Percentiles rank a stretch among this genome's conserved stretches.
phyloP scores from a whole-genome alignment of 2,329 filamentous ascomycete genomes.

The Sporothrix mexicana region DNA sequence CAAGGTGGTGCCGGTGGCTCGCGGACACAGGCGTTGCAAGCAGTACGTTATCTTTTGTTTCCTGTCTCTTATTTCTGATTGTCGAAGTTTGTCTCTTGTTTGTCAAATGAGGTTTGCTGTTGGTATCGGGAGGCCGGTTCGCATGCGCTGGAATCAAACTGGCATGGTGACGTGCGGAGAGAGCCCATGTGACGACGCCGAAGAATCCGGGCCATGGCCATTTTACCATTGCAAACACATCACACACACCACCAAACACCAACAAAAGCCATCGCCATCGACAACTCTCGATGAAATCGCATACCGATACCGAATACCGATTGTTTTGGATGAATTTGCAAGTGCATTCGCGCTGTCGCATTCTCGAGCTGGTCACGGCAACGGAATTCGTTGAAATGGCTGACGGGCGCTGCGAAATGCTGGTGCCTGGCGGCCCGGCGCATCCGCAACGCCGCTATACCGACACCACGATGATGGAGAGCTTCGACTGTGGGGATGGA shows the following conservation, averaged over 20 bases:
- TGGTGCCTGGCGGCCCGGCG: conserved; percentile 17
- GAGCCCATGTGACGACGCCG: not conserved
- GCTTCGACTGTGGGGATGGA: not conserved
- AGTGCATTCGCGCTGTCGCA: not conserved
- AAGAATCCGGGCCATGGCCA: conserved; percentile 9
- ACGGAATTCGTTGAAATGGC: not conserved
- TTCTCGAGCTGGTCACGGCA: not conserved
- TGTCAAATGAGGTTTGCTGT: conserved; percentile 7
- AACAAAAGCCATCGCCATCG: not conserved
- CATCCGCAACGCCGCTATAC: conserved; percentile 11
- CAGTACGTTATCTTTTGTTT: conserved; percentile 71
- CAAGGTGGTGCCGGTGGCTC: conserved; percentile 54
- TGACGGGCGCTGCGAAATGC: not conserved
- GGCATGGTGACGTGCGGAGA: conserved; percentile 21
- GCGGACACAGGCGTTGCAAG: conserved; percentile 73
- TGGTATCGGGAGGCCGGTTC: not conserved
- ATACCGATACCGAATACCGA: not conserved
- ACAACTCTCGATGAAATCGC: not conserved
- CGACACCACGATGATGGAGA: not conserved
- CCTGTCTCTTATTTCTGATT: conserved; percentile 31
- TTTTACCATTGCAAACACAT: not conserved
- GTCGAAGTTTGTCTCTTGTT: not conserved
- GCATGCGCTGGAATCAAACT: not conserved
- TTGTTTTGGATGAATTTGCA: not conserved
- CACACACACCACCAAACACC: not conserved